Percentiles rank a stretch among this genome's conserved stretches.
Conservation (phyloP, 2,329 filamentous ascomycete species). For the Metarhizium sp. region DNA sequence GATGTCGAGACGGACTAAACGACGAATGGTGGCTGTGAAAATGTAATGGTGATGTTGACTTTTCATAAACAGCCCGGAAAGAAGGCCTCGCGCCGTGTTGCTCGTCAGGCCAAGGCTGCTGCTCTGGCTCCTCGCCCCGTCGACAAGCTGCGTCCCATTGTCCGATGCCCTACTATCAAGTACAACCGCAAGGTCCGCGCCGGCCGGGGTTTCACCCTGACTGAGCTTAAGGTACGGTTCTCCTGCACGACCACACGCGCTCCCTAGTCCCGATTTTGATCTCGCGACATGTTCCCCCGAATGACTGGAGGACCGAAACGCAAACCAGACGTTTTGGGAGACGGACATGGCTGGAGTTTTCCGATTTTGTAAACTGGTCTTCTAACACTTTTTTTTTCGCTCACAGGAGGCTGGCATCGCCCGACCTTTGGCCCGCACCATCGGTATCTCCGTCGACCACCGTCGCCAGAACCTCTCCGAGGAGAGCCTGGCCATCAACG, state of each 20-base stretch:
- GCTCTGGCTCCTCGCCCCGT: slow-evolving; percentile 92
- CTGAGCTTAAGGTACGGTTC: slow-evolving; percentile 85
- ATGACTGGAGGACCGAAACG: not conserved
- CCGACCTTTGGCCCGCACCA: slow-evolving; percentile 86
- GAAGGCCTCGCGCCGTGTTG: slow-evolving; percentile 86
- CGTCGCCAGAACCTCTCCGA: slow-evolving; percentile 96
- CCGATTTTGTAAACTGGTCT: not conserved
- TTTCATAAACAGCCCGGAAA: slow-evolving; percentile 64
- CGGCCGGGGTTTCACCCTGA: slow-evolving; percentile 94
- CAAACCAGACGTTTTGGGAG: not conserved
- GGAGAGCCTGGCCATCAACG: slow-evolving; percentile 90
- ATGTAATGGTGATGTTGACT: slow-evolving; percentile 22
- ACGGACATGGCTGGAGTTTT: not conserved
- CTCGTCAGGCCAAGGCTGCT: slow-evolving; percentile 90
- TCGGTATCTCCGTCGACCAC: slow-evolving; percentile 94
- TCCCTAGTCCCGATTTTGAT: not conserved
- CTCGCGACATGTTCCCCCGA: not conserved
- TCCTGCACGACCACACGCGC: not conserved
- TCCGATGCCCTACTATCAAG: slow-evolving; percentile 96
- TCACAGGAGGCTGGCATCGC: slow-evolving; percentile 84
- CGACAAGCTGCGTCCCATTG: slow-evolving; percentile 92
- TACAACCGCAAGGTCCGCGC: slow-evolving; percentile 97
- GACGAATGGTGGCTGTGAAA: not conserved
- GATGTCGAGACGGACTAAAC: slow-evolving; percentile 5
- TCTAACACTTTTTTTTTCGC: slow-evolving; percentile 21